A percentile compares a stretch with the other conserved stretches of the same genome.
phyloP scores from a whole-genome alignment of 2,329 filamentous ascomycete genomes.

The Phoma sp. region DNA sequence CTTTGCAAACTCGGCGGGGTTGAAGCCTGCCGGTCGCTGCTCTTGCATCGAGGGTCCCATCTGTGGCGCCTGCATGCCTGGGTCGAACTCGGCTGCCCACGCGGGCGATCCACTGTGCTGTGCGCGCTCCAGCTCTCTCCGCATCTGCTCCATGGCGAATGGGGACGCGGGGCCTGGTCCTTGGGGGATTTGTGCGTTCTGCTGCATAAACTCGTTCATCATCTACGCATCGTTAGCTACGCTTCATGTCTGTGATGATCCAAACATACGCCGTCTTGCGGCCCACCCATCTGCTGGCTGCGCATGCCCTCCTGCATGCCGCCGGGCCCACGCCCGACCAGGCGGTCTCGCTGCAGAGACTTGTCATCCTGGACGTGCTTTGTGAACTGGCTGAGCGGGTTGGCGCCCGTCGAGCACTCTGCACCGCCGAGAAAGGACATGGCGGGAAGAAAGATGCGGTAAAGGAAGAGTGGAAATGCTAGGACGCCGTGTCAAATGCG shows the following conservation, averaged over 20 bases:
- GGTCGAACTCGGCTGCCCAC: constrained; percentile 71
- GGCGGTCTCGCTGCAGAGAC: constrained; percentile 87
- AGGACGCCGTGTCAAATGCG: constrained; percentile 8
- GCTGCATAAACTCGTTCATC: constrained; percentile 92
- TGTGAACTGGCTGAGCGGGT: constrained; percentile 95
- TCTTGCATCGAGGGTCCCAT: constrained; percentile 75
- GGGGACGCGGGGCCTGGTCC: constrained; percentile 60
- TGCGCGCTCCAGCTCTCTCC: constrained; percentile 65
- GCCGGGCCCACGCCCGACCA: constrained; percentile 76
- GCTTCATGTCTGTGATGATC: too few species aligned
- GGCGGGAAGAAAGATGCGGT: constrained; percentile 28
- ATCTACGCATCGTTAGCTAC: constrained; percentile 62
- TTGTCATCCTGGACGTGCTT: constrained; percentile 98
- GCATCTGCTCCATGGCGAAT: constrained; percentile 72
- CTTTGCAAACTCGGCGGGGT: constrained; percentile 81
- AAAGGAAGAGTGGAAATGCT: constrained; percentile 1
- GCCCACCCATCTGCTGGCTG: constrained; percentile 70
- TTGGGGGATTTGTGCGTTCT: constrained; percentile 67
- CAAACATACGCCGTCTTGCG: constrained; percentile 65
- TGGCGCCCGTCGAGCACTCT: constrained; percentile 95
- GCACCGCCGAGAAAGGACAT: constrained; percentile 98
- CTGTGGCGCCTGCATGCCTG: constrained; percentile 64
- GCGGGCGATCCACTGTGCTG: constrained; percentile 61
- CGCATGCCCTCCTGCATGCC: constrained; percentile 79
- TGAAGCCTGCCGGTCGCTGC: constrained; percentile 65